Evolutionary conservation across 108 stramenopile species (phyloP).

Genomic region (Pseudonitzschia multiseries): DNA sequence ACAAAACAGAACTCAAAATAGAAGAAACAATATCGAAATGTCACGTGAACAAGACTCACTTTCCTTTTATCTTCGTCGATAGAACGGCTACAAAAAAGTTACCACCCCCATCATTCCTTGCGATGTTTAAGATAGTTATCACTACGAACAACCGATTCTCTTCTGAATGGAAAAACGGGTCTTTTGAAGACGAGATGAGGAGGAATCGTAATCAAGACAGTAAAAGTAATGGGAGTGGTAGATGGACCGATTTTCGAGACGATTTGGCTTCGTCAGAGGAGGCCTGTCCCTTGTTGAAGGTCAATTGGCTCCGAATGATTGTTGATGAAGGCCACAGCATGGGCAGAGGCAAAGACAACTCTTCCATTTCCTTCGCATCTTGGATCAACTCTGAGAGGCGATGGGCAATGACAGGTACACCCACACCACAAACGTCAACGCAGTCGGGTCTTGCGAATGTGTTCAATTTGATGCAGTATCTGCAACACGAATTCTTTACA

Average conservation of each 20-base stretch:
- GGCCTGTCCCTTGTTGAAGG: slow-evolving; percentile 71
- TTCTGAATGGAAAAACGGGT: slow-evolving; percentile 78
- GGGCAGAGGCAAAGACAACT: slow-evolving; percentile 62
- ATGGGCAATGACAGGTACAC: slow-evolving; percentile 89
- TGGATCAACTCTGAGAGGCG: slow-evolving; percentile 72
- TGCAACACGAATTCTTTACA: slow-evolving; percentile 74
- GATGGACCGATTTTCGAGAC: slow-evolving; percentile 9
- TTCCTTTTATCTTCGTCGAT: slow-evolving; percentile 70
- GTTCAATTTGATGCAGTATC: slow-evolving; percentile 55
- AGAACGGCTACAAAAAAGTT: slow-evolving; percentile 47
- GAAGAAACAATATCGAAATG: slow-evolving; percentile 32
- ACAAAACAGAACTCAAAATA: slow-evolving; percentile 25
- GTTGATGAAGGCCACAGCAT: slow-evolving; percentile 88
- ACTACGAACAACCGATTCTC: slow-evolving; percentile 70
- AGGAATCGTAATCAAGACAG: slow-evolving; percentile 21
- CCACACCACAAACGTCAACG: slow-evolving; percentile 60
- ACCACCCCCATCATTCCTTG: slow-evolving; percentile 57
- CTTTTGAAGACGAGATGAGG: slow-evolving; percentile 66
- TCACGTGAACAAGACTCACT: slow-evolving; percentile 37
- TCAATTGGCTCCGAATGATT: slow-evolving; percentile 74
- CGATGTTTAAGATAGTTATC: slow-evolving; percentile 65
- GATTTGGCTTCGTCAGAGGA: not conserved
- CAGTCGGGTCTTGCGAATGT: slow-evolving; percentile 55
- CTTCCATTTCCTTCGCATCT: slow-evolving; percentile 71
- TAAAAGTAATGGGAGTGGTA: not conserved